Conservation (phyloP, 306 rosid species). For the Castanea sativa region DNA sequence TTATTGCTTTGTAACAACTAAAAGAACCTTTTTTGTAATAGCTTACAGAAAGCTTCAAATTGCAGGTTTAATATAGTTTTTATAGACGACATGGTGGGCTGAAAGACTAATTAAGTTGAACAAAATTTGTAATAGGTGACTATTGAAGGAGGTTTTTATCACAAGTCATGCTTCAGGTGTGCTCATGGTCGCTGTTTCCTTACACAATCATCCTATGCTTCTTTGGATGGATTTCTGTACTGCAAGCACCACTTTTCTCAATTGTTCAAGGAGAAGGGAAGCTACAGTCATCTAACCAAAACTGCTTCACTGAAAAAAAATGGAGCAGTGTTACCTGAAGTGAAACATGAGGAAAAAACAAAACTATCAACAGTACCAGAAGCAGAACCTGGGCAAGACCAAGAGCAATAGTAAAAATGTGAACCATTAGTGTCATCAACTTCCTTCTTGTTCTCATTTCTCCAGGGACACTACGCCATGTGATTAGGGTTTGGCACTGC, state of each 20-base stretch:
- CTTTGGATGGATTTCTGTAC: conserved; percentile 66
- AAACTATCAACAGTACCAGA: conserved; percentile 9
- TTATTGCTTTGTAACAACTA: too few species aligned
- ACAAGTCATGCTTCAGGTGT: conserved; percentile 75
- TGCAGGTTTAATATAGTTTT: too few species aligned
- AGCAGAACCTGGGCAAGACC: conserved; percentile 13
- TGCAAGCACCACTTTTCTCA: conserved; percentile 85
- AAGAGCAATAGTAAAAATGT: conserved; percentile 17
- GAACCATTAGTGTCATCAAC: not conserved
- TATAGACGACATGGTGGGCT: too few species aligned
- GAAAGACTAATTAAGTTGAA: not conserved
- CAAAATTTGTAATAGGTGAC: conserved; percentile 40
- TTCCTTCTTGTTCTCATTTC: not conserved
- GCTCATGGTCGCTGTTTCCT: conserved; percentile 67
- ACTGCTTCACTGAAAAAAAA: conserved; percentile 57
- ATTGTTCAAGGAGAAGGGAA: conserved; percentile 76
- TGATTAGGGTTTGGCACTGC: not conserved
- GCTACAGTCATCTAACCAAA: conserved; percentile 54
- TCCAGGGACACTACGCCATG: not conserved
- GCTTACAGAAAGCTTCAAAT: too few species aligned
- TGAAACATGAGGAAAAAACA: not conserved
- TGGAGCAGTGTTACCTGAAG: not conserved
- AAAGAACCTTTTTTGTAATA: too few species aligned
- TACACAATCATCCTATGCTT: conserved; percentile 63
- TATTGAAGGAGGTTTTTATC: conserved; percentile 67